These are phyloP conservation scores for Neurospora pannonica DNA, from an alignment of 495 filamentous ascomycete genomes.

Conservation along the genomic window DNA sequence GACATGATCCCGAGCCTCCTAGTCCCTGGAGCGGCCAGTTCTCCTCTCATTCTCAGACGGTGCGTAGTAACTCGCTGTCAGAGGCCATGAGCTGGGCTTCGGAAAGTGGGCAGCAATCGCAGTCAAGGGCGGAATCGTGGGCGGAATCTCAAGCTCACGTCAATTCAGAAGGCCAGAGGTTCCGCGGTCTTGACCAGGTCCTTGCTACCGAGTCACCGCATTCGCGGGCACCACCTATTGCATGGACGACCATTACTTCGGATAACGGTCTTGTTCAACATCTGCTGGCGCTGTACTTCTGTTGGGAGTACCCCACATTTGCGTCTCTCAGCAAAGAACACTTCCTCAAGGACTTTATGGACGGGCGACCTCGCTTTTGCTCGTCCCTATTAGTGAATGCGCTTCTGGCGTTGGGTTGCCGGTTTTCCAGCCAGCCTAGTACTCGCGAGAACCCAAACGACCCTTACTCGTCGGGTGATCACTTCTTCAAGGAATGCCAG, in stretches of 20 bases:
- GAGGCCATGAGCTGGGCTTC: slow-evolving; percentile 30
- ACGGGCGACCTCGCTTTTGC: slow-evolving; percentile 50
- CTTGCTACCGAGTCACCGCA: slow-evolving; percentile 26
- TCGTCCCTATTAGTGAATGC: slow-evolving; percentile 69
- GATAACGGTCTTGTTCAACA: slow-evolving; percentile 51
- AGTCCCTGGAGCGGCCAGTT: slow-evolving; percentile 33
- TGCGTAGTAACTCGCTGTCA: slow-evolving; percentile 29
- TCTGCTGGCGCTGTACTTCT: slow-evolving; percentile 63
- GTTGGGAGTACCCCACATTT: slow-evolving; percentile 72
- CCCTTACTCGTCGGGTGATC: slow-evolving; percentile 55
- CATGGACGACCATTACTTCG: slow-evolving; percentile 54
- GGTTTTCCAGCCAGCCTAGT: slow-evolving; percentile 57
- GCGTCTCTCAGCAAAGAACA: slow-evolving; percentile 62
- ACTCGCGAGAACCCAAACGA: slow-evolving; percentile 53
- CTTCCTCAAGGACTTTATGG: slow-evolving; percentile 56
- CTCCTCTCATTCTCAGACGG: slow-evolving; percentile 29
- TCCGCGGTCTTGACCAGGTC: slow-evolving; percentile 27
- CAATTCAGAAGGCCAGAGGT: slow-evolving; percentile 11
- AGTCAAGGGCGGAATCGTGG: slow-evolving; percentile 34
- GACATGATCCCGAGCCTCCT: slow-evolving; percentile 26
- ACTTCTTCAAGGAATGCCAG: slow-evolving; percentile 62
- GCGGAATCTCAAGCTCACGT: slow-evolving; percentile 16
- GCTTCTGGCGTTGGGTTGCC: slow-evolving; percentile 61
- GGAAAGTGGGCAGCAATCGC: slow-evolving; percentile 19
- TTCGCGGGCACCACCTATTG: slow-evolving; percentile 27